Evolutionary conservation across 2,329 filamentous ascomycete genomes (phyloP).

Genomic region (Botrytis hyacinthi): DNA sequence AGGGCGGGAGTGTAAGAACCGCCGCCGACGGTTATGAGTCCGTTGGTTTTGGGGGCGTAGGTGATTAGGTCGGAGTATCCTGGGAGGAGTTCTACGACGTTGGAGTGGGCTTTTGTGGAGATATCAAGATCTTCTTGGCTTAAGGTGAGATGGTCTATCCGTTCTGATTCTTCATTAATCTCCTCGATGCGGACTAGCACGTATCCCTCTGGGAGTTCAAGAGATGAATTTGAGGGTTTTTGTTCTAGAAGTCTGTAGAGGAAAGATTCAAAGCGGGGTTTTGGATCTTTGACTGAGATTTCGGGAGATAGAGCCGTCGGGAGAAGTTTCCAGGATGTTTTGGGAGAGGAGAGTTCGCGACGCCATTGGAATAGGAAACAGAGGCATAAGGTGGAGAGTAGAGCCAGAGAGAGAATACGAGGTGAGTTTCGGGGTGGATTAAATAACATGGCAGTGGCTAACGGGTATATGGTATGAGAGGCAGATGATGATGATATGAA

Average conservation of each 20-base stretch:
- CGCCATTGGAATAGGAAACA: constrained; percentile 13
- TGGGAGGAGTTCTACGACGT: constrained; percentile 8
- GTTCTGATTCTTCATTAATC: background rate
- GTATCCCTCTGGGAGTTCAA: constrained; percentile 9
- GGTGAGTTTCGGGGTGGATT: constrained; percentile 6
- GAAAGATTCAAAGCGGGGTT: constrained; percentile 3
- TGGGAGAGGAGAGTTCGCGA: constrained; percentile 11
- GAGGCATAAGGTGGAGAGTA: constrained; percentile 2
- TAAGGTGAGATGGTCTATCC: constrained; percentile 12
- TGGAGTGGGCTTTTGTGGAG: constrained; percentile 1
- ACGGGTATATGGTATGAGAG: background rate
- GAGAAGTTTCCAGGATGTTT: constrained; percentile 12
- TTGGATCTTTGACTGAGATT: background rate
- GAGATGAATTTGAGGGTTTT: background rate
- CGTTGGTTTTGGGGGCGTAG: constrained; percentile 28
- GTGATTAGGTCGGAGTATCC: constrained; percentile 13
- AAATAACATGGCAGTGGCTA: constrained; percentile 4
- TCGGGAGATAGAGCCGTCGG: background rate
- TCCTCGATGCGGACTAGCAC: constrained; percentile 16
- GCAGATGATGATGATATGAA: background rate
- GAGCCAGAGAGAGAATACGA: background rate
- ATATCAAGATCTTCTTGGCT: constrained; percentile 9
- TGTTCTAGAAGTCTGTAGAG: background rate
- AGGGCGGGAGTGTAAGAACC: constrained; percentile 40
- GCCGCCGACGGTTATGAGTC: constrained; percentile 46